Base-by-base conservation (phyloP, 129 eudicot genomes). In the Escallonia rubra region DNA sequence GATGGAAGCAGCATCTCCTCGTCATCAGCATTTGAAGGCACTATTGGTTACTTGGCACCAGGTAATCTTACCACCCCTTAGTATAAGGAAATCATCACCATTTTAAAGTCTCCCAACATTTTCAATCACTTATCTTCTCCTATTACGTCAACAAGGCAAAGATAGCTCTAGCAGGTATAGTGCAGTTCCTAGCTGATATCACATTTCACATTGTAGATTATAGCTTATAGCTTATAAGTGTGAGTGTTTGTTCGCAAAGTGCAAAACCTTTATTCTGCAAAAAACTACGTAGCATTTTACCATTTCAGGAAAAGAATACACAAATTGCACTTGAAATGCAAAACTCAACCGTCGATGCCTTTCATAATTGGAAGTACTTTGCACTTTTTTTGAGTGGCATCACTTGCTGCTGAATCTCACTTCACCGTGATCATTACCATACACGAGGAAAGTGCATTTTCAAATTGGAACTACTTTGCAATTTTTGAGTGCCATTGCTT, bases 31-130 rank as follows among this genome's bases (percentile, higher is more conserved):
- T 94, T 94, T 69, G 81, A 87, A 85, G 99, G 99, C 67, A 94
- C 97, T 16, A 85, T 94, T 40, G 99, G 99, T 71, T 94, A 94
- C 86, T 64, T 94, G 75, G 99, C 99, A 67, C 99, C 97, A 82
- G 99, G 99, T 89, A 84, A 72, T 2, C 10, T 63, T 50, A 54
- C n/a, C 59, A 69, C 9, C 73, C 42, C 42, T 50, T 4, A 65
- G 10, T 50, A 65, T 38, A 50, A 10, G 34, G 47, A 23, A 23
- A 34, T 55, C 71, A 52, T 41, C 61, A 5, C 44, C 11, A 4
- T 42, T 7, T 66, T 40, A n/a, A 41, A 1, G n/a, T n/a, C 43
- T 15, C 54, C 7, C 46, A 51, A 52, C 0, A 34, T 47, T 49
- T 10, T 39, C 57, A 8, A 12, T 49, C 48, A 3, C 12, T 65